Conservation (phyloP, 768 basidiomycete genomes). For the Filobasidium floriforme region DNA sequence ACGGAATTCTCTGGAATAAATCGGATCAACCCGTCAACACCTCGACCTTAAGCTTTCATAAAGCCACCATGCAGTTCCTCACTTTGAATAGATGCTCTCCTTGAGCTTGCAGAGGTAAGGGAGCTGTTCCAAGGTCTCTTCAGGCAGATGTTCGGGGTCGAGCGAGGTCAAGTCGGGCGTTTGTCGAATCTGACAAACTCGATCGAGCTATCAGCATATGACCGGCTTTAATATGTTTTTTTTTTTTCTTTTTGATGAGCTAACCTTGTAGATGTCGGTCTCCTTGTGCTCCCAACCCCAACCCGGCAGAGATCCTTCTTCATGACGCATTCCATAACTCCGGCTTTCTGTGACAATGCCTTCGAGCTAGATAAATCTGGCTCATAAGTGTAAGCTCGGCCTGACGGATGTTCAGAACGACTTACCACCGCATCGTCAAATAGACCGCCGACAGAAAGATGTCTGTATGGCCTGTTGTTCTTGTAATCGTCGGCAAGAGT, state of each 20-base stretch:
- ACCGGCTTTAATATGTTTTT: too few species aligned
- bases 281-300: conserved; percentile 62
- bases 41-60: not conserved
- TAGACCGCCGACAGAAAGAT: conserved; percentile 69
- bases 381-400: not conserved
- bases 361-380: conserved; percentile 34
- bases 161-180: conserved; percentile 93
- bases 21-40: conserved; percentile 11
- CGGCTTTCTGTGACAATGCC: conserved; percentile 40
- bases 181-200: conserved; percentile 98
- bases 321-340: conserved; percentile 39
- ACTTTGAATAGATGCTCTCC: conserved; percentile 76
- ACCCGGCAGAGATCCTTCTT: conserved; percentile 38
- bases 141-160: conserved; percentile 61
- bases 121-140: conserved; percentile 67
- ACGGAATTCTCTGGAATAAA: conserved; percentile 54
- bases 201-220: not conserved
- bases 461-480: conserved; percentile 65
- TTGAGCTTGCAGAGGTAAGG: conserved; percentile 73
- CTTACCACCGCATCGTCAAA: conserved; percentile 75
- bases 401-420: not conserved
- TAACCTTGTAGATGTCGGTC: conserved; percentile 94
- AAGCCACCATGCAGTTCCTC: not conserved
- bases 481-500: conserved; percentile 56
- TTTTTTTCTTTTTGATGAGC: not conserved